Conservation (phyloP, 306 rosid genomes). For the Cucurbita maxima region DNA sequence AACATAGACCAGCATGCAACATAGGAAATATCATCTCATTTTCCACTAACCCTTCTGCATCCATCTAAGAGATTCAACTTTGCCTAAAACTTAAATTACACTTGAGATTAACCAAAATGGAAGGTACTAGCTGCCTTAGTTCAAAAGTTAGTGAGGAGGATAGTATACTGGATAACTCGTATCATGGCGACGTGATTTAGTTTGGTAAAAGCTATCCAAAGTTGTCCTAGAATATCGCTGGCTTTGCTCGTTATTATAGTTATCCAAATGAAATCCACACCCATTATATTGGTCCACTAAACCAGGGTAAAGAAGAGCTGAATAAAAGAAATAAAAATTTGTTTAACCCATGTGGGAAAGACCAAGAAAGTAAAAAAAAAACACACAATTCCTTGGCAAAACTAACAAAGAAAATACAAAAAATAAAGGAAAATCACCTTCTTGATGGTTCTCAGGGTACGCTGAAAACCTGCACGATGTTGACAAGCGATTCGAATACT, state of each 20-base stretch:
- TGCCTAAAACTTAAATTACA: background rate
- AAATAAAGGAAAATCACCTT: conserved; percentile 30
- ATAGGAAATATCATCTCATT: background rate
- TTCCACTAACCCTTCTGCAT: background rate
- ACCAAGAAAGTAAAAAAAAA: background rate
- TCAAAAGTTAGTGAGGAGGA: conserved; percentile 22
- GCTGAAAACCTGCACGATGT: conserved; percentile 34
- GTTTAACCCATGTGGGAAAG: background rate
- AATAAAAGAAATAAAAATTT: conserved; percentile 12
- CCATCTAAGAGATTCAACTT: background rate
- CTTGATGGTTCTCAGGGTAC: conserved; percentile 25
- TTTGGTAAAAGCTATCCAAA: conserved; percentile 43
- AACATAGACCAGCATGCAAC: background rate
- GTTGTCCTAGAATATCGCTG: conserved; percentile 51
- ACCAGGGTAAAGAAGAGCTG: conserved; percentile 36
- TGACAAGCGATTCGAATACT: conserved; percentile 16
- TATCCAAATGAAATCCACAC: conserved; percentile 34
- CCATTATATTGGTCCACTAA: conserved; percentile 46
- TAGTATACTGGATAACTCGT: conserved; percentile 32
- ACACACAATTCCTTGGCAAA: background rate
- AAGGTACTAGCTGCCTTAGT: conserved; percentile 11
- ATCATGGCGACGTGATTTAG: conserved; percentile 54
- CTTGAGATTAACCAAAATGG: conserved; percentile 11
- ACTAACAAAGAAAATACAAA: conserved; percentile 1
- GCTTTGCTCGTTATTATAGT: conserved; percentile 49